These are phyloP conservation scores for Metschnikowia picachoensis DNA, from an alignment of 805 yeast genomes.

Conservation along the genomic window DNA sequence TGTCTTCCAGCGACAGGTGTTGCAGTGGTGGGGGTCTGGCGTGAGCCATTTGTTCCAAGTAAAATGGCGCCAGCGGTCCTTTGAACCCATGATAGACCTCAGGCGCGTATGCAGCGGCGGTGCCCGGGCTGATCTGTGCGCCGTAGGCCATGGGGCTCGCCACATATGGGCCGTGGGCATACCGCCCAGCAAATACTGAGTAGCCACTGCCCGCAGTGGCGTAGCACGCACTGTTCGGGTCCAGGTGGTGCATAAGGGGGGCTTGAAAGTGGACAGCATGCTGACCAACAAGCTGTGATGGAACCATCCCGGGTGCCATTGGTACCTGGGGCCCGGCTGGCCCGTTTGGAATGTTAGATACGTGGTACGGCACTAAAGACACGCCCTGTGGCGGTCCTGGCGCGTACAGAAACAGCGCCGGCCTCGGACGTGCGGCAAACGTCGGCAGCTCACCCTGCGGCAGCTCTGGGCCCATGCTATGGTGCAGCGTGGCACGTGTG, in stretches of 20 bases:
- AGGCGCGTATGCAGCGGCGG: no score
- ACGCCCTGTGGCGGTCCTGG: background rate
- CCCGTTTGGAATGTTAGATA: no score
- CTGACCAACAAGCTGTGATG: no score
- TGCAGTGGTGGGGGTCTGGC: background rate
- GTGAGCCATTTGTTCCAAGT: background rate
- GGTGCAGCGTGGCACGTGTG: slow-evolving; percentile 8
- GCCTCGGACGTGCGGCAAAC: slow-evolving; percentile 10
- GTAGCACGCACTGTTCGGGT: slow-evolving; percentile 1
- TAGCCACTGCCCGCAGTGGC: slow-evolving; percentile 12
- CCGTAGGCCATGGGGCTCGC: no score
- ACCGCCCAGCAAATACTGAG: background rate
- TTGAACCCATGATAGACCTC: no score
- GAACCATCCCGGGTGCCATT: no score
- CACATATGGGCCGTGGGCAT: no score
- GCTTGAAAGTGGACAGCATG: background rate
- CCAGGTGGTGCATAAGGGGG: background rate
- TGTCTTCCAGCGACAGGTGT: background rate
- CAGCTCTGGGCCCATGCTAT: slow-evolving; percentile 5
- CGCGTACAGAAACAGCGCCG: slow-evolving; percentile 11
- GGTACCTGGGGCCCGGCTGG: no score
- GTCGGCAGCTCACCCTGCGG: slow-evolving; percentile 9
- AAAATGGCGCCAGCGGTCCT: no score
- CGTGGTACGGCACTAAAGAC: no score
- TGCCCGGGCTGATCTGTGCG: no score